A percentile compares a stretch with the other conserved stretches of the same genome.
Conservation (phyloP, 352 stramenopile species). For the Phytophthora lateralis region DNA sequence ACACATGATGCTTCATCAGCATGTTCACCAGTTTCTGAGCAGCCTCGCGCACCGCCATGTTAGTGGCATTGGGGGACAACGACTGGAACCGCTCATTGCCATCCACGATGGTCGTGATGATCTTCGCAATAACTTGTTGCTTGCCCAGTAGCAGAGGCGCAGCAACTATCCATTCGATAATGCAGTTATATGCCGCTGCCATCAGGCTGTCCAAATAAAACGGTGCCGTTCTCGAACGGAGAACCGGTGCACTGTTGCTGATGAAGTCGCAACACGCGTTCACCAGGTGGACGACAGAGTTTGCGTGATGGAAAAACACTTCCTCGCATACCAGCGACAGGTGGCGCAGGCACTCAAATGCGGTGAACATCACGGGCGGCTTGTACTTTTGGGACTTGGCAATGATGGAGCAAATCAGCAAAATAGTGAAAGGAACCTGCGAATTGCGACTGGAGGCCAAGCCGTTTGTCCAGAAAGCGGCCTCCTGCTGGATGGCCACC, state of each 20-base stretch:
- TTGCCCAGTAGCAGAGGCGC: conserved; percentile 76
- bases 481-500: conserved; percentile 87
- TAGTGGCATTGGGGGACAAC: conserved; percentile 53
- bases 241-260: conserved; percentile 70
- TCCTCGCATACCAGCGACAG: conserved; percentile 80
- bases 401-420: conserved; percentile 85
- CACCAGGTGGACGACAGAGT: conserved; percentile 81
- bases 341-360: conserved; percentile 85
- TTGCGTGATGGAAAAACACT: conserved; percentile 76
- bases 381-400: conserved; percentile 86
- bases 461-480: conserved; percentile 81
- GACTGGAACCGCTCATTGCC: conserved; percentile 75
- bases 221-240: conserved; percentile 72
- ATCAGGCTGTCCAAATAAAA: conserved; percentile 88
- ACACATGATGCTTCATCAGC: conserved; percentile 89
- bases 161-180: conserved; percentile 87
- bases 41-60: conserved; percentile 65
- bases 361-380: conserved; percentile 82
- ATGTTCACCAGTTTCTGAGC: conserved; percentile 85
- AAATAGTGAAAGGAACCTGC: conserved; percentile 85
- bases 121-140: conserved; percentile 75
- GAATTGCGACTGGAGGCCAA: conserved; percentile 84
- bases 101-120: conserved; percentile 84
- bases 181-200: conserved; percentile 78
- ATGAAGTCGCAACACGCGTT: conserved; percentile 89